phyloP scores from a whole-genome alignment of 176 grass and related monocot species.

The Calamus simplicifolius region DNA sequence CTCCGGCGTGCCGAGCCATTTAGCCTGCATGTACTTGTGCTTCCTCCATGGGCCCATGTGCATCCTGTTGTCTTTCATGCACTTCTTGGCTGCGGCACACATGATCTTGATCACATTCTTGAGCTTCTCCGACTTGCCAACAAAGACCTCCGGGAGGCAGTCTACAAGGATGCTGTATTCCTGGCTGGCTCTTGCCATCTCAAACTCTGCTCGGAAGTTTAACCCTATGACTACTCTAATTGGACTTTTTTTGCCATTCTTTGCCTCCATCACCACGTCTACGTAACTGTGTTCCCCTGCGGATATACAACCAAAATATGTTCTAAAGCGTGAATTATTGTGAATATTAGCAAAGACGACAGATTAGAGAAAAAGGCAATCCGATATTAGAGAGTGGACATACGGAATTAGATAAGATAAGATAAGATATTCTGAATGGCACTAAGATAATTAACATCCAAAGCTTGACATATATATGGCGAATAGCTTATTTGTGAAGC shows the following conservation, averaged over 20 bases:
- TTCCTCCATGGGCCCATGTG: conserved; percentile 82
- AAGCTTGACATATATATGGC: too few relatives aligned
- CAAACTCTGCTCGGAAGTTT: conserved; percentile 59
- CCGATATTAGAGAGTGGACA: too few relatives aligned
- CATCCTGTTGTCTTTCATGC: conserved; percentile 68
- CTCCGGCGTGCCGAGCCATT: conserved; percentile 63
- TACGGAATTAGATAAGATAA: too few relatives aligned
- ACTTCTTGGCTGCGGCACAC: conserved; percentile 57
- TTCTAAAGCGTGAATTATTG: too few relatives aligned
- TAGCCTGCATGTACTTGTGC: conserved; percentile 90
- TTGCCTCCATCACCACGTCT: conserved; percentile 44
- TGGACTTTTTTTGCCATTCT: conserved; percentile 31
- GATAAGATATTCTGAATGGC: too few relatives aligned
- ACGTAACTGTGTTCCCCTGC: conserved; percentile 65
- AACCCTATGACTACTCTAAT: conserved; percentile 46
- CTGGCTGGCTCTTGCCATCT: conserved; percentile 43
- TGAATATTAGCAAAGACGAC: too few relatives aligned
- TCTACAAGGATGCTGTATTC: conserved; percentile 48
- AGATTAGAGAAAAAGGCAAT: too few relatives aligned
- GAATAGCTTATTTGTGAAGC: too few relatives aligned
- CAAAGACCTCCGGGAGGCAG: conserved; percentile 56
- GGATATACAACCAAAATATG: neutral
- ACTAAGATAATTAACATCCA: too few relatives aligned
- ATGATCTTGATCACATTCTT: conserved; percentile 40
- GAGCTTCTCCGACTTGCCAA: conserved; percentile 46